Conservation (phyloP, 768 basidiomycete species). For the Kwoniella heveanensis region DNA sequence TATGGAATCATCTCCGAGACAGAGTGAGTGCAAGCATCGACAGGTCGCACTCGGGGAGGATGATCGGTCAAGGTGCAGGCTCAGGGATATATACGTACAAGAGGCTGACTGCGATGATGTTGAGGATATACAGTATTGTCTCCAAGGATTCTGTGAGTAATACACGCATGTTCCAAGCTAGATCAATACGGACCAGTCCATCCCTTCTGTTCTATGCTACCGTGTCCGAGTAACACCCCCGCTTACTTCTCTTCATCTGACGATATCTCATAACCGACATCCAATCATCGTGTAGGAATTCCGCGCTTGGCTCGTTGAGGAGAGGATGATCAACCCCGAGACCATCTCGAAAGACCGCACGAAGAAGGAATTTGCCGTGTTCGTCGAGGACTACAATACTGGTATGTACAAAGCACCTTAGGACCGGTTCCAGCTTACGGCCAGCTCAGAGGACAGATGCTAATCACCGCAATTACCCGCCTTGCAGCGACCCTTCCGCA, state of each 20-base stretch:
- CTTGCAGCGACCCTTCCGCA: slow-evolving; percentile 80
- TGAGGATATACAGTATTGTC: slow-evolving; percentile 64
- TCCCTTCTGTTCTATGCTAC: too few species aligned
- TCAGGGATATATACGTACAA: too few species aligned
- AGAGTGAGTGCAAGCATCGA: slow-evolving; percentile 65
- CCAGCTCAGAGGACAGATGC: too few species aligned
- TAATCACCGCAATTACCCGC: too few species aligned
- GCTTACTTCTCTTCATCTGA: too few species aligned
- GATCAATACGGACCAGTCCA: too few species aligned
- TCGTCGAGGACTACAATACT: slow-evolving; percentile 60
- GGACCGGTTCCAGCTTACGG: too few species aligned
- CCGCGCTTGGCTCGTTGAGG: slow-evolving; percentile 88
- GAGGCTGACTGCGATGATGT: slow-evolving; percentile 6
- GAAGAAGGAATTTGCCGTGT: slow-evolving; percentile 79
- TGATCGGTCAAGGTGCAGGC: too few species aligned
- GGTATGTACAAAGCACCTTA: too few species aligned
- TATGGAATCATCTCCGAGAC: slow-evolving; percentile 81
- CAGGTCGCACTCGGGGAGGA: too few species aligned
- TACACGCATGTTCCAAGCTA: not conserved
- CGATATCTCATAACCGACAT: not conserved
- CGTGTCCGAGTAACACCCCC: too few species aligned
- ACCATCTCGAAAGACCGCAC: slow-evolving; percentile 80
- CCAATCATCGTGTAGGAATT: slow-evolving; percentile 64
- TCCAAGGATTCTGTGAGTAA: slow-evolving; percentile 63
- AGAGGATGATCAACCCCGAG: slow-evolving; percentile 87